These are phyloP conservation scores for Pinus taeda DNA, from an alignment of 75 land plant species.

Conservation along the genomic window DNA sequence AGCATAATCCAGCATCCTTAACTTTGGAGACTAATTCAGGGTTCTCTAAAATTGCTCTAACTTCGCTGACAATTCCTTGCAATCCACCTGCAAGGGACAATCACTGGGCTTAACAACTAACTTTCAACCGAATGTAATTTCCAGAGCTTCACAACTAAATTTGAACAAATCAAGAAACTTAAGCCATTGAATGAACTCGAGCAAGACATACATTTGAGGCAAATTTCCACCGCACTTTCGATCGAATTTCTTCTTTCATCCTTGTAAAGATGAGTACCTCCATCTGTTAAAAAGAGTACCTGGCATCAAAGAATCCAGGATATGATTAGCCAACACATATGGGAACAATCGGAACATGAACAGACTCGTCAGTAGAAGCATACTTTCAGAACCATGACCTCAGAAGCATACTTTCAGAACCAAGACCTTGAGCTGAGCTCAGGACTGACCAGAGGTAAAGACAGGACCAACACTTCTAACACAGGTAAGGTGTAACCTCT, in stretches of 20 bases:
- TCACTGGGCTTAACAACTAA: too few species aligned
- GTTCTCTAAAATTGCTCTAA: constrained; percentile 58
- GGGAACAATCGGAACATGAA: background rate
- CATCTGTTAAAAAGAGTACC: constrained; percentile 89
- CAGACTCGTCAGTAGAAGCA: background rate
- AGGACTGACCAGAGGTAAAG: too few species aligned
- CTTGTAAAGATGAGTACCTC: constrained; percentile 47
- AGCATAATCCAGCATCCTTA: too few species aligned
- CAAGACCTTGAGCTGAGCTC: too few species aligned
- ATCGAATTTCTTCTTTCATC: constrained; percentile 75
- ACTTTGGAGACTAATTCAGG: constrained; percentile 43
- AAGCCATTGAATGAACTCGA: background rate
- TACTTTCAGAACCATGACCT: too few species aligned
- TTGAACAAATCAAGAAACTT: too few species aligned
- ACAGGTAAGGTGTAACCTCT: too few species aligned
- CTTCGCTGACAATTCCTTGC: constrained; percentile 92
- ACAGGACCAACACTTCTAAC: too few species aligned
- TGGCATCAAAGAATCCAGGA: constrained; percentile 13
- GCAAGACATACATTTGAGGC: constrained; percentile 21
- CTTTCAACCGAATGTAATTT: too few species aligned
- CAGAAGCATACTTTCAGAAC: too few species aligned
- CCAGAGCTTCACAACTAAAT: too few species aligned
- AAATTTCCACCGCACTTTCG: constrained; percentile 73
- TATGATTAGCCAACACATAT: background rate
- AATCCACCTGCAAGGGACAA: constrained; percentile 33